Conservation (phyloP, 371 early-diverging fungal species). For the Apophysomyces sp. region DNA sequence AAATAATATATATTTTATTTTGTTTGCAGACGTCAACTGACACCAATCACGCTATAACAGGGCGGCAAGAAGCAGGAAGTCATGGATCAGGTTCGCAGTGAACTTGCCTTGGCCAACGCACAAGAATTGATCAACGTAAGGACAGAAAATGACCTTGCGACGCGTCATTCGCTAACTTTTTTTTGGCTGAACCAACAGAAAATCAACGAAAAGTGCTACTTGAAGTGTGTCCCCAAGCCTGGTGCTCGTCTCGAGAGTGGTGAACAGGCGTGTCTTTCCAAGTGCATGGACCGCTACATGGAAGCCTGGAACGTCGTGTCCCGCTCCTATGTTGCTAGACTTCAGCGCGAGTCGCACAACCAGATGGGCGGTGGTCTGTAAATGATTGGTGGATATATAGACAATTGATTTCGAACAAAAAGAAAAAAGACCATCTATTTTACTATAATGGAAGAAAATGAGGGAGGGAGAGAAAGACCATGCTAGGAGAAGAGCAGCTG, state of each 20-base stretch:
- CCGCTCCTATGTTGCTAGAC: conserved; percentile 69
- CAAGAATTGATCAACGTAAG: conserved; percentile 84
- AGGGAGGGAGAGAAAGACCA: background rate
- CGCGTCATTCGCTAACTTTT: background rate
- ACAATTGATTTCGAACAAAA: background rate
- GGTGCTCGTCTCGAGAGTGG: conserved; percentile 66
- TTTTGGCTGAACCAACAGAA: conserved; percentile 42
- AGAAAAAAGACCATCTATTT: background rate
- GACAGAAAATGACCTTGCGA: background rate
- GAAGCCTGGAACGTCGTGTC: conserved; percentile 87
- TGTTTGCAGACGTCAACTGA: background rate
- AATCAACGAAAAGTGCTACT: conserved; percentile 85
- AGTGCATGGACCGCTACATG: conserved; percentile 90
- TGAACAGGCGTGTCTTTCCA: conserved; percentile 76
- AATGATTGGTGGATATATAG: conserved; percentile 2
- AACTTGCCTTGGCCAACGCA: conserved; percentile 84
- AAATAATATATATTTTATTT: too few relatives aligned
- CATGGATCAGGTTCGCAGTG: conserved; percentile 82
- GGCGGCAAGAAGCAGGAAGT: conserved; percentile 78
- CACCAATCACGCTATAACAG: conserved; percentile 12
- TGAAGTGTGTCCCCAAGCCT: conserved; percentile 79
- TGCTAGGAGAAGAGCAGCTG: background rate
- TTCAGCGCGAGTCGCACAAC: conserved; percentile 68
- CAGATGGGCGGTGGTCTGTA: conserved; percentile 35
- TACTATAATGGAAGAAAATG: background rate